These are phyloP conservation scores for Tricholoma sp. DNA, from an alignment of 768 basidiomycete genomes.

Conservation along the genomic window DNA sequence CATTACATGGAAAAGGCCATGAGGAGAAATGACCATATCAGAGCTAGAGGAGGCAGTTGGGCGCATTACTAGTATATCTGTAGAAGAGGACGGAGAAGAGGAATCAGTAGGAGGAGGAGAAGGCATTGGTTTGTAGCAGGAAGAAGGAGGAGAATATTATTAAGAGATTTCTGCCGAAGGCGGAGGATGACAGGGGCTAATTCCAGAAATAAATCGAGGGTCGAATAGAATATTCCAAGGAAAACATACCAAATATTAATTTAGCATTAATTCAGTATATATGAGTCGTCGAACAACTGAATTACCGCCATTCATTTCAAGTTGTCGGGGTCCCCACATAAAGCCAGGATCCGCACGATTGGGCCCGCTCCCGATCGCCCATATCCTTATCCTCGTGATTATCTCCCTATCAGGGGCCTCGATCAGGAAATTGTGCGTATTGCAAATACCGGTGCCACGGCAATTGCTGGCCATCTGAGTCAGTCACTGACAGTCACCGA, in stretches of 20 bases:
- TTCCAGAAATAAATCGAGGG: slow-evolving; percentile 1
- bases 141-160: neutral
- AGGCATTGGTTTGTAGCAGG: neutral
- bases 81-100: neutral
- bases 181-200: slow-evolving; percentile 11
- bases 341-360: neutral
- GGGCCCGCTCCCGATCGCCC: too few relatives aligned
- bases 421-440: neutral
- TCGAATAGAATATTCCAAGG: neutral
- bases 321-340: neutral
- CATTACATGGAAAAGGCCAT: slow-evolving; percentile 58
- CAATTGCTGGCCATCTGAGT: too few relatives aligned
- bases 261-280: neutral
- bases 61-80: neutral
- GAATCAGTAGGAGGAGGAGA: neutral
- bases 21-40: slow-evolving; percentile 37
- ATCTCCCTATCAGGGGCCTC: neutral
- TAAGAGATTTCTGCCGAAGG: neutral
- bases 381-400: neutral
- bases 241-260: neutral
- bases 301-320: too few relatives aligned
- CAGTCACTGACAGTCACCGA: too few relatives aligned
- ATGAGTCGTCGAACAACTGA: too few relatives aligned
- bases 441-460: too few relatives aligned
- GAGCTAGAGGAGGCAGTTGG: slow-evolving; percentile 5